A percentile compares a stretch with the other conserved stretches of the same genome.
phyloP scores from a whole-genome alignment of 2,329 filamentous ascomycete species.

The Alternaria tenuissima region DNA sequence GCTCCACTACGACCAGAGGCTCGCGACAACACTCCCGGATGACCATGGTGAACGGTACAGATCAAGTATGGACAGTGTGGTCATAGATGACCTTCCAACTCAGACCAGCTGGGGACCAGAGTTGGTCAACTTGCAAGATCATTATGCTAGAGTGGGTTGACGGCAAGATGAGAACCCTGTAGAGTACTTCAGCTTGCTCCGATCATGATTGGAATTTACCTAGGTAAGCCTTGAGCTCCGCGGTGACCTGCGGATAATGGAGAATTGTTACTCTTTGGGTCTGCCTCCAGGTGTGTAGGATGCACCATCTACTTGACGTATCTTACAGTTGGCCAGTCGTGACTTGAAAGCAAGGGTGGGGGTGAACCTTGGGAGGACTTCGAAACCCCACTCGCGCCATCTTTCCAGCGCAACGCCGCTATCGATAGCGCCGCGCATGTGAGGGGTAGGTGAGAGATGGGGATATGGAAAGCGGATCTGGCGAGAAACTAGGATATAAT shows the following conservation, averaged over 20 bases:
- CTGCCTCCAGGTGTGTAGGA: too few relatives aligned
- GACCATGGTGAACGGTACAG: not conserved
- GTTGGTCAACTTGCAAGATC: not conserved
- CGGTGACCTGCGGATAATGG: not conserved
- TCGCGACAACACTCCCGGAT: too few relatives aligned
- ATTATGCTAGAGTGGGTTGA: too few relatives aligned
- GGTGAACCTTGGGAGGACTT: not conserved
- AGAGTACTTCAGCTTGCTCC: too few relatives aligned
- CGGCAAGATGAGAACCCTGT: too few relatives aligned
- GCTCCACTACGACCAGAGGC: too few relatives aligned
- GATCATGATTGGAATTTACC: too few relatives aligned
- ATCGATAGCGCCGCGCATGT: not conserved
- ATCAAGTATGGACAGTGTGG: not conserved
- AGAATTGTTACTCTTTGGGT: not conserved
- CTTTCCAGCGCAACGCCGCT: conserved; percentile 7
- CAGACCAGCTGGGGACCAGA: not conserved
- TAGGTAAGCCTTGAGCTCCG: not conserved
- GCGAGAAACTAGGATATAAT: not conserved
- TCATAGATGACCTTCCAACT: not conserved
- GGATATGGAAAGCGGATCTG: not conserved
- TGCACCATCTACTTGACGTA: too few relatives aligned
- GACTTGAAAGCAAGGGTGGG: not conserved
- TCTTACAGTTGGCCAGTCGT: not conserved
- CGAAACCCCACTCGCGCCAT: conserved; percentile 19
- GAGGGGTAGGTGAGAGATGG: conserved; percentile 1